Percentiles rank a stretch among this genome's conserved stretches.
Evolutionary conservation across 108 stramenopile genomes (phyloP).

Genomic region (Nannochloropsis salina): DNA sequence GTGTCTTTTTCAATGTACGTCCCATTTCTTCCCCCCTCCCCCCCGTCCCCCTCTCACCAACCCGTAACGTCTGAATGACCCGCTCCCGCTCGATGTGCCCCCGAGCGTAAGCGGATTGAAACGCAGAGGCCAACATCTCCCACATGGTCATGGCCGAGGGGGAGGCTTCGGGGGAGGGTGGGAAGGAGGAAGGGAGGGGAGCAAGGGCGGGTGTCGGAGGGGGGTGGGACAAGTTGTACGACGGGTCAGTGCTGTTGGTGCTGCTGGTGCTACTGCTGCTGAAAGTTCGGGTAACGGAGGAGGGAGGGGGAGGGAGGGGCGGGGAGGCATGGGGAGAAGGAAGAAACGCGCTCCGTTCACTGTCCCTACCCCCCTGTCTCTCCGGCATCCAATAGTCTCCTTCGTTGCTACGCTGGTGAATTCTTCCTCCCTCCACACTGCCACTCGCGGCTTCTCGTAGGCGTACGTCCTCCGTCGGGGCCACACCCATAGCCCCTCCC

Average conservation of each 20-base stretch:
- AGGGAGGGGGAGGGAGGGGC: neutral
- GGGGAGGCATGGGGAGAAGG: neutral
- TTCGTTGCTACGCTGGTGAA: too few species aligned
- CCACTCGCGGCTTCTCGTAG: neutral
- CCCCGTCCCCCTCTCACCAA: too few species aligned
- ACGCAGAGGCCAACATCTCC: neutral
- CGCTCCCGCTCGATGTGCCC: neutral
- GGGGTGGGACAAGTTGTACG: neutral
- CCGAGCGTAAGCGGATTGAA: neutral
- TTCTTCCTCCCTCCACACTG: neutral
- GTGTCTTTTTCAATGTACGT: too few species aligned
- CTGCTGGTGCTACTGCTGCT: neutral
- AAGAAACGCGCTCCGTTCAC: neutral
- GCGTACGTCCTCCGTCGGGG: too few species aligned
- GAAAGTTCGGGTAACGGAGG: neutral
- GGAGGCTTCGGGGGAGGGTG: neutral
- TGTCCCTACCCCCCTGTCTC: neutral
- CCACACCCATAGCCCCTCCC: too few species aligned
- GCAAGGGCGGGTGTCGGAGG: neutral
- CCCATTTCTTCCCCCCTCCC: too few species aligned
- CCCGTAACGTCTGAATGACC: neutral
- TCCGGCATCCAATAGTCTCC: neutral
- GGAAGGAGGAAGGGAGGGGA: neutral
- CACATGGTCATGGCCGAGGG: neutral
- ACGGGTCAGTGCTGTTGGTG: neutral